Conservation (phyloP, 495 filamentous ascomycete species). For the Annulohypoxylon bovei region DNA sequence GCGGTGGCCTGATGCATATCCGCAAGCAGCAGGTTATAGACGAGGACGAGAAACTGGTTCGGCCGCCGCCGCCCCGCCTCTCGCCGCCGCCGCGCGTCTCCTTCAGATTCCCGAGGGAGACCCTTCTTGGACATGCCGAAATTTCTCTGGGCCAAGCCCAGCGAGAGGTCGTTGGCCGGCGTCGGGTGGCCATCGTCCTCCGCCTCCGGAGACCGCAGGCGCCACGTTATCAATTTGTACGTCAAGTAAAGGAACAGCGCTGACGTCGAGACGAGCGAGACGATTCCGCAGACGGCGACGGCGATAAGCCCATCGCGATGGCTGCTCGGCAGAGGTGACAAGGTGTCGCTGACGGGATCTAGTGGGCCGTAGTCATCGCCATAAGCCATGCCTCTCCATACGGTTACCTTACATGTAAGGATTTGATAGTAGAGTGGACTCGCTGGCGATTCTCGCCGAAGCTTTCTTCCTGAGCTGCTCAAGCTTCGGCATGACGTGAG, state of each 20-base stretch:
- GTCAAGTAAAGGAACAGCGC: constrained; percentile 65
- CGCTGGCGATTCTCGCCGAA: not conserved
- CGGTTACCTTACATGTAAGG: not conserved
- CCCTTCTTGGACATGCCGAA: constrained; percentile 26
- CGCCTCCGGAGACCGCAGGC: constrained; percentile 17
- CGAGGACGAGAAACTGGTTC: constrained; percentile 79
- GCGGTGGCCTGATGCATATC: constrained; percentile 76
- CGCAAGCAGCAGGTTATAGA: constrained; percentile 78
- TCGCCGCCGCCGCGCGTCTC: constrained; percentile 45
- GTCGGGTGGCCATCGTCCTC: constrained; percentile 20
- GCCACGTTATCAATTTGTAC: constrained; percentile 68
- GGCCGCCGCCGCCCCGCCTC: constrained; percentile 40
- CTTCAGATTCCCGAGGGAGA: constrained; percentile 13
- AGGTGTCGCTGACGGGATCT: constrained; percentile 33
- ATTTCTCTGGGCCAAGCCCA: constrained; percentile 34
- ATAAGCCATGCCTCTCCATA: constrained; percentile 19
- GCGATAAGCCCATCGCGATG: constrained; percentile 64
- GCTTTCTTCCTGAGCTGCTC: constrained; percentile 15
- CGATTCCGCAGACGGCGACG: constrained; percentile 65
- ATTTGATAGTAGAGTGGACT: not conserved
- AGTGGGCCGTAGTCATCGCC: constrained; percentile 30
- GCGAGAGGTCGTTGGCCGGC: constrained; percentile 33
- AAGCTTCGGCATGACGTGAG: not conserved
- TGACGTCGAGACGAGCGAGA: constrained; percentile 67
- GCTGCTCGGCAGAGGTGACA: constrained; percentile 60